Evolutionary conservation across 1,284 basidiomycete species (phyloP), one percentile per base, ranked within the genome.

Genomic region (Puccinia sorghi): DNA sequence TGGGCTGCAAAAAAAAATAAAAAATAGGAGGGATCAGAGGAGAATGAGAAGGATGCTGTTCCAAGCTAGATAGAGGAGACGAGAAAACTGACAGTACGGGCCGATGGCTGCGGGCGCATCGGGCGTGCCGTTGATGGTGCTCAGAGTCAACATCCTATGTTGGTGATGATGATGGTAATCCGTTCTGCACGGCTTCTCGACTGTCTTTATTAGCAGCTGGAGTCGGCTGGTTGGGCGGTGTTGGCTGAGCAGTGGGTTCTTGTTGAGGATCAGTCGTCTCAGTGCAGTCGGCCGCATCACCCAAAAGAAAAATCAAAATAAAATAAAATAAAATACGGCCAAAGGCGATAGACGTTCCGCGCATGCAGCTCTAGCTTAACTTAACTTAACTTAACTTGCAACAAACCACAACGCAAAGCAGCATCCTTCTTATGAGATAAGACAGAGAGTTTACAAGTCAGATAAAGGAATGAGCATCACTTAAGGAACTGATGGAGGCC

Each of bases 1-100:
- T 97, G 93, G 46, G 75, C 75, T 78, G 12, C n/a, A 15, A 63
- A 39, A 61, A 15, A 67, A 22, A 41, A 57, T 20, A 37, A 15
- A 15, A n/a, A 41, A 7, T 11, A 15, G 13, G 25, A 8, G 43
- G 41, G 20, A 75, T 1, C 52, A 71, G 52, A n/a, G 25, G 27
- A 46, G 25, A 46, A 37, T 11, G 52, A 70, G 13, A 46, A n/a
- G 4, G 8, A 25, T 9, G n/a, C 20, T 2, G 11, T 12, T 22
- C 50, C 12, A 46, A 4, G 17, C 32, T 15, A 75, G 6, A 1
- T 17, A 67, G 39, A 20, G 1, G 32, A 17, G 20, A 13, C 9
- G 56, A 66, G 81, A 83, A 48, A 2, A 17, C 71, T 56, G 3
- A 76, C 74, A 76, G 81, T 84, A 84, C 48, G 84, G 84, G 15